phyloP scores from a whole-genome alignment of 352 stramenopile genomes.

The Pythium brassicae region DNA sequence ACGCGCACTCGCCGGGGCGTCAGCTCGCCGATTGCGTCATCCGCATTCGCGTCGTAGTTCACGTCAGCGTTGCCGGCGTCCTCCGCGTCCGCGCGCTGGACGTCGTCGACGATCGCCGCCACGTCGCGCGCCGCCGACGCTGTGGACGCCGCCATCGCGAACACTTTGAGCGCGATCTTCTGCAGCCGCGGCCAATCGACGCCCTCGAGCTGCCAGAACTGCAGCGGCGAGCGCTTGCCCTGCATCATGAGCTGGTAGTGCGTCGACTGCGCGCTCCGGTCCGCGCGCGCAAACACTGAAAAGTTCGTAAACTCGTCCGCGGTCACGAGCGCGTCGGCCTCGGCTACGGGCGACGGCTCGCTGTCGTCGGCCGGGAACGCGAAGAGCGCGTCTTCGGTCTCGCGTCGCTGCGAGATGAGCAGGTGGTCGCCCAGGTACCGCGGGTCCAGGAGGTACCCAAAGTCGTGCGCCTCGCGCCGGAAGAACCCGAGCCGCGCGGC shows the following conservation, averaged over 20 bases:
- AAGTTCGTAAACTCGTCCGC: constrained; percentile 1
- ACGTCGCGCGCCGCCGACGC: not conserved
- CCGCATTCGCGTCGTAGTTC: not conserved
- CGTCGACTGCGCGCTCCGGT: constrained; percentile 2
- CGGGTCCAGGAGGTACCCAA: constrained; percentile 5
- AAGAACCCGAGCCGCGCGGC: not conserved
- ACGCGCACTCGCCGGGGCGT: not conserved
- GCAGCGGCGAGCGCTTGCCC: constrained; percentile 3
- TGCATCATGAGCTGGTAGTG: constrained; percentile 1
- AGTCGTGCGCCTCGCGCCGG: not conserved
- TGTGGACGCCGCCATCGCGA: not conserved
- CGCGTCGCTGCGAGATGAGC: not conserved
- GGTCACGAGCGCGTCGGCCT: not conserved
- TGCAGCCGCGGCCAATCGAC: constrained; percentile 6
- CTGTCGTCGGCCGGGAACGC: constrained; percentile 1
- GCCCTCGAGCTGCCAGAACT: constrained; percentile 6
- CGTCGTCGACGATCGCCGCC: not conserved
- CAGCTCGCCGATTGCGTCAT: not conserved
- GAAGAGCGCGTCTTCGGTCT: not conserved
- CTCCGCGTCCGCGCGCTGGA: not conserved
- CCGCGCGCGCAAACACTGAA: not conserved
- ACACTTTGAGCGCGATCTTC: constrained; percentile 3
- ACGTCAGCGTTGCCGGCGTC: not conserved
- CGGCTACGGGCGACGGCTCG: not conserved
- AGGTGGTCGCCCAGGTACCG: constrained; percentile 3